These are phyloP conservation scores for Ampelomyces quisqualis DNA, from an alignment of 2,329 filamentous ascomycete species.

Conservation along the genomic window DNA sequence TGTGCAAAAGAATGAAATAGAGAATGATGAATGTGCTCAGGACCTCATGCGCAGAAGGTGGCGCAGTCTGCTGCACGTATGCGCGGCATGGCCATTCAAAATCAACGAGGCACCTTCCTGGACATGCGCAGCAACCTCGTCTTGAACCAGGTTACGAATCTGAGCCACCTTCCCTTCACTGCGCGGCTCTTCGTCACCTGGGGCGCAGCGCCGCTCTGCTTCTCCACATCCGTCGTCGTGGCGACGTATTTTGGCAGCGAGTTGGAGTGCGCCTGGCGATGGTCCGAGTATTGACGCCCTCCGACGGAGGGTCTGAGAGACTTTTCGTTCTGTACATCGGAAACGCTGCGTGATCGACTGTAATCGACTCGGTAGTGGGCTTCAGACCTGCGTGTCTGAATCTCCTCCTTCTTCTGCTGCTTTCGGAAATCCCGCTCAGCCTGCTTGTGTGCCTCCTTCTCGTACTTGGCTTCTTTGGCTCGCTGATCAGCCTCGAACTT, in stretches of 20 bases:
- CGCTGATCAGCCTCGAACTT: slow-evolving; percentile 62
- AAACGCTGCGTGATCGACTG: slow-evolving; percentile 33
- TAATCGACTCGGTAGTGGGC: slow-evolving; percentile 32
- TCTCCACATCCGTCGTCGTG: slow-evolving; percentile 33
- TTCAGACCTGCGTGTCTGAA: slow-evolving; percentile 46
- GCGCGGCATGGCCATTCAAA: slow-evolving; percentile 6
- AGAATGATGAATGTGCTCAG: neutral
- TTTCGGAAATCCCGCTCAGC: slow-evolving; percentile 48
- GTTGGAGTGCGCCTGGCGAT: slow-evolving; percentile 38
- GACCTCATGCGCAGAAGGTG: neutral
- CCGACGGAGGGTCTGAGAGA: slow-evolving; percentile 35
- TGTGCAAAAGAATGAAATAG: slow-evolving; percentile 1
- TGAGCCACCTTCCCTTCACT: slow-evolving; percentile 52
- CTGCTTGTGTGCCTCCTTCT: slow-evolving; percentile 54
- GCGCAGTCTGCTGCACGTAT: slow-evolving; percentile 5
- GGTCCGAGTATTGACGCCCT: slow-evolving; percentile 43
- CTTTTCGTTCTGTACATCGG: slow-evolving; percentile 35
- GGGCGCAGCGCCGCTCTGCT: slow-evolving; percentile 25
- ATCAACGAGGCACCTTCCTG: slow-evolving; percentile 9
- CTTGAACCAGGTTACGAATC: slow-evolving; percentile 59
- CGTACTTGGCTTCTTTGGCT: slow-evolving; percentile 56
- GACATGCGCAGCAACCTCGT: slow-evolving; percentile 56
- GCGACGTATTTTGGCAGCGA: slow-evolving; percentile 39
- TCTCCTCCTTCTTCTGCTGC: slow-evolving; percentile 47
- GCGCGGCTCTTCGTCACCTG: slow-evolving; percentile 38